These are phyloP conservation scores for Periconia sp. DNA, from an alignment of 2,329 filamentous ascomycete genomes.

Conservation along the genomic window DNA sequence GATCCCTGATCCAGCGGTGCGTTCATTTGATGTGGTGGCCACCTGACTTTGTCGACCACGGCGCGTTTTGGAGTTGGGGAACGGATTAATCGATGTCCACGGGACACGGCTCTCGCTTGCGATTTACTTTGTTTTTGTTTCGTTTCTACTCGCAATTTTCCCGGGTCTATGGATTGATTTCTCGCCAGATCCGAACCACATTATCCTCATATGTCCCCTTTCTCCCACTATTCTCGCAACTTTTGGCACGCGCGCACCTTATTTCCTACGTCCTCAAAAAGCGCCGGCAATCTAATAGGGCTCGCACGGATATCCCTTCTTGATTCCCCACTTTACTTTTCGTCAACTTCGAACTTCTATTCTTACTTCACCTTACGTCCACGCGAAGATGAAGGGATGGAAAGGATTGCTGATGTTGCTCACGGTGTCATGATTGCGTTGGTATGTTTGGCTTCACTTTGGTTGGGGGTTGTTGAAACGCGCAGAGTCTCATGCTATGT, in stretches of 20 bases:
- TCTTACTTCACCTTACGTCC: slow-evolving; percentile 4
- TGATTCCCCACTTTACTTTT: slow-evolving; percentile 7
- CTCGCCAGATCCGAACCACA: slow-evolving; percentile 15
- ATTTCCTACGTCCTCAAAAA: slow-evolving; percentile 22
- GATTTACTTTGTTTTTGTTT: slow-evolving; percentile 23
- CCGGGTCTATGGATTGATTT: slow-evolving; percentile 8
- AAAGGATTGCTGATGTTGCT: slow-evolving; percentile 11
- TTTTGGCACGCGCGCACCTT: slow-evolving; percentile 21
- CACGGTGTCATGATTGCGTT: slow-evolving; percentile 12
- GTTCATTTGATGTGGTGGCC: slow-evolving; percentile 14
- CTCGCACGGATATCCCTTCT: slow-evolving; percentile 17
- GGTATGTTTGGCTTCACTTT: slow-evolving; percentile 9
- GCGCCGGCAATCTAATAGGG: slow-evolving; percentile 31
- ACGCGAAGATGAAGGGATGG: slow-evolving; percentile 11
- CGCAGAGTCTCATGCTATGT: slow-evolving; percentile 14
- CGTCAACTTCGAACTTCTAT: slow-evolving; percentile 8
- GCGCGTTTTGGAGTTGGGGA: slow-evolving; percentile 30
- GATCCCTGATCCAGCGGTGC: slow-evolving; percentile 22
- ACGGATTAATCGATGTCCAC: slow-evolving; percentile 18
- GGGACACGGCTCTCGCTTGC: slow-evolving; percentile 29
- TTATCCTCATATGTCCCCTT: slow-evolving; percentile 8
- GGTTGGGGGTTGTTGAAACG: slow-evolving; percentile 15
- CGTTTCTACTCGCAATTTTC: slow-evolving; percentile 7
- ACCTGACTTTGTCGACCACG: slow-evolving; percentile 15
- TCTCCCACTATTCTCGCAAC: slow-evolving; percentile 21